A percentile compares a stretch with the other conserved stretches of the same genome.
Evolutionary conservation across 1,284 basidiomycete species (phyloP).

Genomic region (Trametes hirsuta): DNA sequence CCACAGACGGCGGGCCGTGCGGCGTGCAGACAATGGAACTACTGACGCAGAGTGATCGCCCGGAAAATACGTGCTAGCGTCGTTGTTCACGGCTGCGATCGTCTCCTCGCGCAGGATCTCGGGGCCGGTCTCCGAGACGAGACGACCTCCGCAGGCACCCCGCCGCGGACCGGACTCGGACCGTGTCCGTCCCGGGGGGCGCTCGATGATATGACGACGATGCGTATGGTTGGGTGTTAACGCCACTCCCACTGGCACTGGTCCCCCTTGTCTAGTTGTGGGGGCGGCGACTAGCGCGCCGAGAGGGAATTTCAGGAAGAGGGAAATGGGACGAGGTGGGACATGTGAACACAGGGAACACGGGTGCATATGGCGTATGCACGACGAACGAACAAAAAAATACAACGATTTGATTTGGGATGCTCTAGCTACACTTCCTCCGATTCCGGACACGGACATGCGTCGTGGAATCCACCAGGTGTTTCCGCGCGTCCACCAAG

Average conservation of each 20-base stretch:
- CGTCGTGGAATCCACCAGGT: too few relatives aligned
- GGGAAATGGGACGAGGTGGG: too few relatives aligned
- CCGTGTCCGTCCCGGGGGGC: neutral
- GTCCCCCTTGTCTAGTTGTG: too few relatives aligned
- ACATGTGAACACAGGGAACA: neutral
- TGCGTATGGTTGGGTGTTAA: too few relatives aligned
- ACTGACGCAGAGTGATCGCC: neutral
- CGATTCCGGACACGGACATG: too few relatives aligned
- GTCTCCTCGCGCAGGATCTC: constrained; percentile 9
- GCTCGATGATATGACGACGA: too few relatives aligned
- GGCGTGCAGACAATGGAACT: neutral
- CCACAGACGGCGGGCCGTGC: neutral
- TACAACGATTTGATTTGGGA: neutral
- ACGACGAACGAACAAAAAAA: neutral
- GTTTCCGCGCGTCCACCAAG: too few relatives aligned
- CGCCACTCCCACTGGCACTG: too few relatives aligned
- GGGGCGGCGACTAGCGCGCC: neutral
- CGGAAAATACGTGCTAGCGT: neutral
- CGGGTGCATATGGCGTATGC: neutral
- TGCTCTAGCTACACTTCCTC: too few relatives aligned
- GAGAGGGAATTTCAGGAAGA: neutral
- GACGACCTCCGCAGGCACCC: too few relatives aligned
- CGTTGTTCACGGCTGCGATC: constrained; percentile 9
- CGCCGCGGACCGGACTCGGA: neutral
- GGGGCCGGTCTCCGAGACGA: constrained; percentile 4